Evolutionary conservation across 345 rosid species (phyloP), one percentile per base, ranked within the genome.

Genomic region (Hibiscus syriacus): DNA sequence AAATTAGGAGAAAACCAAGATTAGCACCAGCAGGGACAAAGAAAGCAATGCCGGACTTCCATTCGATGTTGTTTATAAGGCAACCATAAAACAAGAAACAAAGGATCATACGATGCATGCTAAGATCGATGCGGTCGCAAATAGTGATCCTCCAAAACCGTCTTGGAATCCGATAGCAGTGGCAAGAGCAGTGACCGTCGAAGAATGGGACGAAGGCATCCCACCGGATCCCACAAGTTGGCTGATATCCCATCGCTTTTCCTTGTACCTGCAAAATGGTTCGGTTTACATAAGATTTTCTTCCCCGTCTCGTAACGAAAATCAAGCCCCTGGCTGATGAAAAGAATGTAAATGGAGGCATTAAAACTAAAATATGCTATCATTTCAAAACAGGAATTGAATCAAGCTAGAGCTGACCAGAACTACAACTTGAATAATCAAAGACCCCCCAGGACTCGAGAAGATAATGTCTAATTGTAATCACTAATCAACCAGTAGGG

Each of bases 161-260:
- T 87, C 84, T 79, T 84, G 92, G 63, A 87, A 79, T 20, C 93
- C 97, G 59, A 84, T 46, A 32, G 96, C 88, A 41, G 78, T 36
- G 56, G 98, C 88, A 16, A 92, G 80, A 46, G 93, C 87, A 54
- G 89, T 69, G 57, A 90, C 93, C 0, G 92, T 92, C 23, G 97
- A 81, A 54, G 98, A 90, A 84, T 90, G 98, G 29, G 98, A 82
- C 13, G 97, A 93, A 7, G 98, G 96, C 98, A 93, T 90, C 32
- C 98, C 98, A 64, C 97, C 97, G 10, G 98, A 93, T 57, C 92
- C 93, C 20, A 88, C 38, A n/a, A 92, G 92, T 63, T 74, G 83
- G 87, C 82, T 87, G 71, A 84, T 29, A 80, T 92, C 92, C 81
- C 90, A 81, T 76, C 81, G 72, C 67, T 76, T 83, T 78, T 88